Percentiles rank a stretch among this genome's conserved stretches.
phyloP scores from a whole-genome alignment of 805 yeast genomes.

The Schwanniomyces vanrijiae region DNA sequence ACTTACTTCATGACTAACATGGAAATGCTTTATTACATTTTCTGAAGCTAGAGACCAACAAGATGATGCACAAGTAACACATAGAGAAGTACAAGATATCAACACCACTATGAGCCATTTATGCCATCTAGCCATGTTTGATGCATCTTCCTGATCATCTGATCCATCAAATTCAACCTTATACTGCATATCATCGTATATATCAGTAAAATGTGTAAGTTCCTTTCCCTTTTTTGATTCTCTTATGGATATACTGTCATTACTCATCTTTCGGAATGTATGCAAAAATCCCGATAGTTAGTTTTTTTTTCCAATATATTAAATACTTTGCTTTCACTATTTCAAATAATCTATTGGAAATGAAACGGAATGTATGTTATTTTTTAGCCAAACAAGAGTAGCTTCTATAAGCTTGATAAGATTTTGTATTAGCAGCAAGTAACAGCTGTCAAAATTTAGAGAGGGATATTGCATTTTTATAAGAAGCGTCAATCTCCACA shows the following conservation, averaged over 20 bases:
- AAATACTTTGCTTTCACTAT: too few relatives aligned
- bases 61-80: slow-evolving; percentile 18
- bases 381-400: too few relatives aligned
- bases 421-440: too few relatives aligned
- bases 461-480: too few relatives aligned
- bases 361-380: too few relatives aligned
- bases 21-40: slow-evolving; percentile 20
- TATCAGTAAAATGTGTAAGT: background rate
- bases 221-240: background rate
- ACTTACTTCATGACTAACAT: slow-evolving; percentile 22
- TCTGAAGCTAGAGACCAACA: slow-evolving; percentile 27
- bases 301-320: too few relatives aligned
- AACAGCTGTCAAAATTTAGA: too few relatives aligned
- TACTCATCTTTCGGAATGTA: background rate
- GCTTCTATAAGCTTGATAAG: too few relatives aligned
- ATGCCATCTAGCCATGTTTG: slow-evolving; percentile 17
- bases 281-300: background rate
- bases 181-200: background rate
- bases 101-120: slow-evolving; percentile 27
- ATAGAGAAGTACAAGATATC: slow-evolving; percentile 22
- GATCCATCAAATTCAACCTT: background rate
- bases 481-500: too few relatives aligned
- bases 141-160: slow-evolving; percentile 27
- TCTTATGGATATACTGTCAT: background rate
- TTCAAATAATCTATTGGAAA: too few relatives aligned